Base-by-base conservation (phyloP, 257 asterid species). In the Solanum acaule region DNA sequence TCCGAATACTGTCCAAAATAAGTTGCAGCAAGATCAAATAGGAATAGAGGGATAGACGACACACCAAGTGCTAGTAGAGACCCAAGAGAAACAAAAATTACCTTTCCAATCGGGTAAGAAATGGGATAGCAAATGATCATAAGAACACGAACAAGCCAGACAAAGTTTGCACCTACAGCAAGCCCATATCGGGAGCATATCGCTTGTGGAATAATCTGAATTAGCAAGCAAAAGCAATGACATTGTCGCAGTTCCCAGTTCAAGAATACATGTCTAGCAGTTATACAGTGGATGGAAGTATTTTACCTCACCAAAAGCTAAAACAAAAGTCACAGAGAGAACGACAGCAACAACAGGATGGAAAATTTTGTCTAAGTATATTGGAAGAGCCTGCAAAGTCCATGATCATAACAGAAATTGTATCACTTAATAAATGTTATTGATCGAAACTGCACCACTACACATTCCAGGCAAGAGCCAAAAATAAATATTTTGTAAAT, bases 301-400 rank as follows among this genome's bases (percentile, higher is more conserved):
- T 42, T 15, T 81, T 93, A 97, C 99, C 99, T 97, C 99, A 92
- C 99, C 99, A 22, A 97, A 97, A 88, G 96, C 95, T 87, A 97
- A 92, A 91, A 97, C 98, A 79, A 97, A 96, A n/a, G 99, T 97
- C 79, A 97, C 99, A 27, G 99, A 97, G 89, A 97, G 95, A 87
- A 97, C 79, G 40, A 97, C 98, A 83, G 99, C 99, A 65, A 97
- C 98, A 18, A 90, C 92, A 5, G 99, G 99, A 91, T 96, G 99
- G 88, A 96, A 97, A 86, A 95, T 90, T 87, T 97, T 97, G 86
- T 97, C 99, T 90, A 97, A 91, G 88, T 93, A 96, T 84, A 96
- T 94, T 4, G 99, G 99, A 65, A 97, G 96, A 89, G 99, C 99
- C 99, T 96, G 96, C 92, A 90, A 38, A 85, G 38, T 72, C 84